Conservation (phyloP, 2,329 filamentous ascomycete species). For the Cercospora sesami region DNA sequence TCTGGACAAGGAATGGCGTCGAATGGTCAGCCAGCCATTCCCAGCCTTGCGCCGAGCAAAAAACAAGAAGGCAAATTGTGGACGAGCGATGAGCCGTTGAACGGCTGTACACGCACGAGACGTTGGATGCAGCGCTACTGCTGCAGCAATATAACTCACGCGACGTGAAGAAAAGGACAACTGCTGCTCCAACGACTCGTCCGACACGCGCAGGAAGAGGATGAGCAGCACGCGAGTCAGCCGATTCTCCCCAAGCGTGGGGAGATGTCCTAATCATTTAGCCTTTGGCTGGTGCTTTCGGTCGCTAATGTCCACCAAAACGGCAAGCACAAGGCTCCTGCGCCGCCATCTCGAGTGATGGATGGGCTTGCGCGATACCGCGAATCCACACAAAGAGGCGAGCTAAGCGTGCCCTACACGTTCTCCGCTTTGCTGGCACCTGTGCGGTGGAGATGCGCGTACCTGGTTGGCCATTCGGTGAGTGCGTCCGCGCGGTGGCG, state of each 20-base stretch:
- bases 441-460: not conserved
- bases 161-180: not conserved
- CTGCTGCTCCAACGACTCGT: not conserved
- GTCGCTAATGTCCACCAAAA: slow-evolving; percentile 11
- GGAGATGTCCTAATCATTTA: not conserved
- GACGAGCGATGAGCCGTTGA: not conserved
- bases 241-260: not conserved
- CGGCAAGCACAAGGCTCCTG: slow-evolving; percentile 5
- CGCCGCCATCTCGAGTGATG: not conserved
- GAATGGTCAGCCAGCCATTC: not conserved
- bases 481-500: slow-evolving; percentile 1
- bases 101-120: not conserved
- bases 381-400: not conserved
- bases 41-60: slow-evolving; percentile 6
- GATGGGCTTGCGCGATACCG: not conserved
- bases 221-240: slow-evolving; percentile 1
- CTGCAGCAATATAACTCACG: not conserved
- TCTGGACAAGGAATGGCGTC: slow-evolving; percentile 4
- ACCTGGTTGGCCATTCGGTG: not conserved
- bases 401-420: not conserved
- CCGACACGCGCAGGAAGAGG: not conserved
- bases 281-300: not conserved
- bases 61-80: not conserved
- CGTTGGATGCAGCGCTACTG: not conserved
- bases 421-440: not conserved